Conservation (phyloP, 768 basidiomycete genomes). For the Amanita pallidorosea region DNA sequence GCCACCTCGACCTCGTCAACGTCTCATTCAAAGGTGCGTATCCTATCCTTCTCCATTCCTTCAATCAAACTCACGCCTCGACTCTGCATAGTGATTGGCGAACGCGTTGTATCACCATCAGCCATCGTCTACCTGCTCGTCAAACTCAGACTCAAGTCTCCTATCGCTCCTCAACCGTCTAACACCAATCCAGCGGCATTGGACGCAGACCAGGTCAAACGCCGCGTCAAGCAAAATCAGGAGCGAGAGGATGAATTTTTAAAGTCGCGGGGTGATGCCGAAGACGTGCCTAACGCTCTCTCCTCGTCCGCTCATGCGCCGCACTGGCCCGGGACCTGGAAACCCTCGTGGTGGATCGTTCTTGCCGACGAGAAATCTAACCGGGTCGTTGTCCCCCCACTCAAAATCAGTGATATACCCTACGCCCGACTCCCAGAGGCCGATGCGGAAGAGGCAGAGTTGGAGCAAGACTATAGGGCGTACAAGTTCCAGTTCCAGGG, state of each 20-base stretch:
- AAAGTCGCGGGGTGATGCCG: slow-evolving; percentile 45
- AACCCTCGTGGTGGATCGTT: slow-evolving; percentile 87
- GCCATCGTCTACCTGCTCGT: slow-evolving; percentile 82
- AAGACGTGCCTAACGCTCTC: slow-evolving; percentile 33
- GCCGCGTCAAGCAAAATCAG: slow-evolving; percentile 35
- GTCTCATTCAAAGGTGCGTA: slow-evolving; percentile 74
- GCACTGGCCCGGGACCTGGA: slow-evolving; percentile 82
- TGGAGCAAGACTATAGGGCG: slow-evolving; percentile 54
- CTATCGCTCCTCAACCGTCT: slow-evolving; percentile 16
- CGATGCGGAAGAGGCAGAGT: not conserved
- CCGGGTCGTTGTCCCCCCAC: slow-evolving; percentile 78
- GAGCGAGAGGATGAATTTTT: slow-evolving; percentile 68
- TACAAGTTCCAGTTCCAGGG: slow-evolving; percentile 96
- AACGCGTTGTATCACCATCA: slow-evolving; percentile 77
- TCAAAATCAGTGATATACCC: slow-evolving; percentile 74
- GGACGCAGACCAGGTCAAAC: slow-evolving; percentile 37
- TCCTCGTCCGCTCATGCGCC: slow-evolving; percentile 73
- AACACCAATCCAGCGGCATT: slow-evolving; percentile 24
- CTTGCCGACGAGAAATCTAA: slow-evolving; percentile 82
- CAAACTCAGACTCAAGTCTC: slow-evolving; percentile 67
- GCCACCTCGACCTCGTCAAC: slow-evolving; percentile 67
- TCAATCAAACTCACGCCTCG: not conserved
- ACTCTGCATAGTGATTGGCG: slow-evolving; percentile 64
- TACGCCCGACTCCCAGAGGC: slow-evolving; percentile 31
- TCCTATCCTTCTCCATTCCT: not conserved